Percentiles rank a stretch among this genome's conserved stretches.
Conservation (phyloP, 345 rosid genomes). For the Murraya paniculata region DNA sequence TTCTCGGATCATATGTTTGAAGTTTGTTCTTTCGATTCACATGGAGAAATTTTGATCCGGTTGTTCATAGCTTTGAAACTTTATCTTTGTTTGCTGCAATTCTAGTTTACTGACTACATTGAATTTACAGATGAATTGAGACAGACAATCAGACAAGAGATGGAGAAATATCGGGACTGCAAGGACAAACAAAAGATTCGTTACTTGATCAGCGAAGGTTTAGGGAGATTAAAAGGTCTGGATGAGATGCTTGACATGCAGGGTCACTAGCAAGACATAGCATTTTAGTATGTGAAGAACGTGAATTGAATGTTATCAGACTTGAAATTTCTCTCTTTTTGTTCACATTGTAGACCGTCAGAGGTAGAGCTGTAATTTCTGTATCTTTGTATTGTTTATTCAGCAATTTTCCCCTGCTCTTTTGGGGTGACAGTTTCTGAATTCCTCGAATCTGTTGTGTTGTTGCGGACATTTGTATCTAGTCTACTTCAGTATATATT, state of each 20-base stretch:
- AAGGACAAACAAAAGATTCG: constrained; percentile 65
- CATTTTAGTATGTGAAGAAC: not conserved
- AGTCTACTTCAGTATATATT: not conserved
- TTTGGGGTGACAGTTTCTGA: no score
- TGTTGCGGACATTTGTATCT: not conserved
- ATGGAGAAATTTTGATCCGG: no score
- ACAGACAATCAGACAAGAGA: constrained; percentile 61
- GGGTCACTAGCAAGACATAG: constrained; percentile 33
- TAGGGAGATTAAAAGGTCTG: constrained; percentile 63
- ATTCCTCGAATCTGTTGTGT: no score
- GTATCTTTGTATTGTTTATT: not conserved
- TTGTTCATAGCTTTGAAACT: no score
- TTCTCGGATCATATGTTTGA: not conserved
- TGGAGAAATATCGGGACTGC: constrained; percentile 66
- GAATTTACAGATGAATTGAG: constrained; percentile 54
- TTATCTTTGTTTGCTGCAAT: not conserved
- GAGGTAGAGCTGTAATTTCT: not conserved
- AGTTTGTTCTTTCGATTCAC: not conserved
- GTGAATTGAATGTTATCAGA: not conserved
- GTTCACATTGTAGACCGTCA: not conserved
- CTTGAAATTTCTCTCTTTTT: not conserved
- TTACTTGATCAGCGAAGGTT: constrained; percentile 71
- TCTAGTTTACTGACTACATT: constrained; percentile 1
- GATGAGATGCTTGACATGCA: constrained; percentile 92
- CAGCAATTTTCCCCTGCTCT: not conserved